These are phyloP conservation scores for Paramecium octaurelia DNA, from an alignment of 73 alveolate genomes.

Conservation along the genomic window DNA sequence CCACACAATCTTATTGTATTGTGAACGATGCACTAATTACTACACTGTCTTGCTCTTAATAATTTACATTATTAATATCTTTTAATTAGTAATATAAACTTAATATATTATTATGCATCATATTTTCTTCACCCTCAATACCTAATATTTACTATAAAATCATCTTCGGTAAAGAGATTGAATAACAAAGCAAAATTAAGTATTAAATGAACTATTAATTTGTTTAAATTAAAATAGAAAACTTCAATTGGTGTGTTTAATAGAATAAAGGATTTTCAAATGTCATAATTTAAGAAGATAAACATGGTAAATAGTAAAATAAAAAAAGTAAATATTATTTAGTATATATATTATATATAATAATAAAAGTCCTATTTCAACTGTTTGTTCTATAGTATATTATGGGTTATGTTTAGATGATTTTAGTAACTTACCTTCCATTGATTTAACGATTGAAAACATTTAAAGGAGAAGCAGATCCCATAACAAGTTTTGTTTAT, in stretches of 20 bases:
- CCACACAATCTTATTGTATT: constrained; percentile 53
- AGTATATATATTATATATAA: neutral
- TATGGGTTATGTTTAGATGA: neutral
- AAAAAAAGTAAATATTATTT: neutral
- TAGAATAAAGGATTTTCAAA: too few relatives aligned
- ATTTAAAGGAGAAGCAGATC: constrained; percentile 10
- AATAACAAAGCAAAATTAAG: neutral
- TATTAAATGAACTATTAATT: neutral
- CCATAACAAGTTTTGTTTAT: neutral
- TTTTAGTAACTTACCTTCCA: neutral
- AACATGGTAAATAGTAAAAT: neutral
- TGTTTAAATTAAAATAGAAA: too few relatives aligned
- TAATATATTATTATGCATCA: neutral
- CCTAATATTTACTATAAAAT: neutral
- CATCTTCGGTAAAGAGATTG: neutral
- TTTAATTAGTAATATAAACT: neutral
- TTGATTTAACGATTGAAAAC: neutral
- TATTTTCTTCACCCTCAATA: neutral
- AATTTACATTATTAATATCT: constrained; percentile 17
- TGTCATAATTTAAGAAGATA: too few relatives aligned
- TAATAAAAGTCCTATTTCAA: neutral
- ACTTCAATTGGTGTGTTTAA: too few relatives aligned
- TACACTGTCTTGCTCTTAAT: constrained; percentile 3
- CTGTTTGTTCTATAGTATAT: neutral
- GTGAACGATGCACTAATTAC: constrained; percentile 18